Conservation (phyloP, 2,329 filamentous ascomycete species). For the Colletotrichum nymphaeae region DNA sequence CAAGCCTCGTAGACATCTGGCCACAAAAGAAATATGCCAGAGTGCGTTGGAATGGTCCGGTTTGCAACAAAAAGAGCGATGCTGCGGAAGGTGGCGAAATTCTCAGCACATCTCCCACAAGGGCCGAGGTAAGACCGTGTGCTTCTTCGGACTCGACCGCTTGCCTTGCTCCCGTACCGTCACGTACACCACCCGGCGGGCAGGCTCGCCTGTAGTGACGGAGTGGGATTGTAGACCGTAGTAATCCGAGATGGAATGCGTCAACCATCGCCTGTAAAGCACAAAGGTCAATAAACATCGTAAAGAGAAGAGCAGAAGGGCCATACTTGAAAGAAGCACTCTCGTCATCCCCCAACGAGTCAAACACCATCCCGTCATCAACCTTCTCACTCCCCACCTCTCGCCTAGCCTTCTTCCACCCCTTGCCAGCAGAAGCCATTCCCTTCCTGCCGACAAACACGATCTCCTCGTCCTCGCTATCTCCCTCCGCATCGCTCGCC, state of each 20-base stretch:
- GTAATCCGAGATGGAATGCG: constrained; percentile 91
- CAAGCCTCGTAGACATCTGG: no score
- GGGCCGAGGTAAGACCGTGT: constrained; percentile 65
- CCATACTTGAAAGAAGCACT: constrained; percentile 85
- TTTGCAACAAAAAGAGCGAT: no score
- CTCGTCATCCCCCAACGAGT: constrained; percentile 80
- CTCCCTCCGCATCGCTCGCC: constrained; percentile 56
- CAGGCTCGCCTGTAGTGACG: constrained; percentile 76
- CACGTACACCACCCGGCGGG: constrained; percentile 84
- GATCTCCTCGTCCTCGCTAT: constrained; percentile 80
- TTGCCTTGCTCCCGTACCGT: constrained; percentile 68
- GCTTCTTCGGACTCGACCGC: constrained; percentile 36
- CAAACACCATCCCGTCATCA: constrained; percentile 79
- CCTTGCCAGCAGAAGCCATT: constrained; percentile 60
- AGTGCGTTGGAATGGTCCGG: no score
- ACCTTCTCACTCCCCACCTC: constrained; percentile 69
- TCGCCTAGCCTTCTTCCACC: constrained; percentile 62
- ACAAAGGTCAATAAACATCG: constrained; percentile 35
- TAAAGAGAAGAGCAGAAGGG: not conserved
- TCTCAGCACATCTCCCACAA: constrained; percentile 71
- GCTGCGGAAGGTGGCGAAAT: no score
- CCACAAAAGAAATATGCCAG: no score
- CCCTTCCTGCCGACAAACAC: constrained; percentile 85
- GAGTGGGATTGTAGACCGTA: constrained; percentile 90
- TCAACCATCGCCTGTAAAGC: constrained; percentile 82